phyloP scores from a whole-genome alignment of 768 basidiomycete species.

The Phlebiopsis gigantea region DNA sequence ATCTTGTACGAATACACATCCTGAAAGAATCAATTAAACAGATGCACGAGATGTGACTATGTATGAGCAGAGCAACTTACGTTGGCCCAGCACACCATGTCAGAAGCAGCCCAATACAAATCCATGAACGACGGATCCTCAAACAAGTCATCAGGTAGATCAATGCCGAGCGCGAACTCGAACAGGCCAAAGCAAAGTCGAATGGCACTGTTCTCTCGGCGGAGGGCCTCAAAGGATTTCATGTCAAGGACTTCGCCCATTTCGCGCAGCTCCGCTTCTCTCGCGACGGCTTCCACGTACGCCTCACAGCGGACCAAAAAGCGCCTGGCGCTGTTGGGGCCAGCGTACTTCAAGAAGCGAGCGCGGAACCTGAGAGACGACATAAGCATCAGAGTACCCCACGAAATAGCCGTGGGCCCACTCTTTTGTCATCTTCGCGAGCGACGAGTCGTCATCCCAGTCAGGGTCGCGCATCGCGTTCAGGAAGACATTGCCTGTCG shows the following conservation, averaged over 20 bases:
- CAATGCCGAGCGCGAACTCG: constrained; percentile 58
- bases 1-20: constrained; percentile 71
- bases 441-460: constrained; percentile 52
- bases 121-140: constrained; percentile 50
- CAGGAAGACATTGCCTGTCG: constrained; percentile 49
- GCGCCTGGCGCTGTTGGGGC: constrained; percentile 41
- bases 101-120: constrained; percentile 58
- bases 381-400: background rate
- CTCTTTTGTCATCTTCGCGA: constrained; percentile 64
- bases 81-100: constrained; percentile 71
- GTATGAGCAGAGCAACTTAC: constrained; percentile 32
- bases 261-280: constrained; percentile 62
- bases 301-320: constrained; percentile 51
- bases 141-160: constrained; percentile 59
- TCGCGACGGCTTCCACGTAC: constrained; percentile 55
- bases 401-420: constrained; percentile 19
- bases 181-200: constrained; percentile 62
- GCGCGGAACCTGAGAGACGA: constrained; percentile 43
- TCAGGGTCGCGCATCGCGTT: constrained; percentile 50
- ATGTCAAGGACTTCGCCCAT: constrained; percentile 50
- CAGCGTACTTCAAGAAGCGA: constrained; percentile 41
- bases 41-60: background rate
- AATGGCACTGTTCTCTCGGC: constrained; percentile 68
- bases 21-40: constrained; percentile 26
- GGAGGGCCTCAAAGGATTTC: constrained; percentile 48